A percentile compares a stretch with the other conserved stretches of the same genome.
phyloP scores from a whole-genome alignment of 2,329 filamentous ascomycete species.

The Hymenoscyphus repandus region DNA sequence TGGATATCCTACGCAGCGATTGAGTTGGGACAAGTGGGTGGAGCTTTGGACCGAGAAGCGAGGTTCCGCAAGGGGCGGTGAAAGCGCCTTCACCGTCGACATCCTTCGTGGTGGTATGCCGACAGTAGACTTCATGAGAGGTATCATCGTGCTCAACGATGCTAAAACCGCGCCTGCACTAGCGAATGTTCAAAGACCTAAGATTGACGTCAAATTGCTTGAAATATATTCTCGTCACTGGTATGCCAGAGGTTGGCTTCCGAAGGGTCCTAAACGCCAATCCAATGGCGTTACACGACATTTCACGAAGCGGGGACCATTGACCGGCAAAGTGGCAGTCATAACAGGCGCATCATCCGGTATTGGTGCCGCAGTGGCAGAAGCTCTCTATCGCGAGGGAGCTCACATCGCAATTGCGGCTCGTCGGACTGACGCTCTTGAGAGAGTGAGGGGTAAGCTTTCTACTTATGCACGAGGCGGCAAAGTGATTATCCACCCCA shows the following conservation, averaged over 20 bases:
- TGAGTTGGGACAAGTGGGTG: slow-evolving; percentile 71
- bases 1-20: slow-evolving; percentile 62
- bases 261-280: slow-evolving; percentile 51
- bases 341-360: slow-evolving; percentile 77
- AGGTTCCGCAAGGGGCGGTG: slow-evolving; percentile 56
- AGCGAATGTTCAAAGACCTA: slow-evolving; percentile 54
- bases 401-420: slow-evolving; percentile 68
- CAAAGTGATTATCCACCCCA: slow-evolving; percentile 63
- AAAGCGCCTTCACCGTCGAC: slow-evolving; percentile 71
- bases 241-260: slow-evolving; percentile 74
- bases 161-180: slow-evolving; percentile 59
- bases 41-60: slow-evolving; percentile 67
- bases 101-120: slow-evolving; percentile 80
- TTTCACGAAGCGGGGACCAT: slow-evolving; percentile 46
- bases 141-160: slow-evolving; percentile 70
- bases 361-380: slow-evolving; percentile 70
- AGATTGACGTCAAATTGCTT: slow-evolving; percentile 64
- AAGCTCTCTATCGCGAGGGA: slow-evolving; percentile 63
- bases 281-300: slow-evolving; percentile 39
- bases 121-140: slow-evolving; percentile 62
- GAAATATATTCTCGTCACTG: slow-evolving; percentile 77
- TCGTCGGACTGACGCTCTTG: slow-evolving; percentile 63
- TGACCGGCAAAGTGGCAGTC: slow-evolving; percentile 66
- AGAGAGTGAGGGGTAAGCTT: slow-evolving; percentile 59
- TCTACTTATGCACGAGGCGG: slow-evolving; percentile 42